Evolutionary conservation across 1,139 yeast genomes (phyloP), one percentile per base, ranked within the genome.

Genomic region (Scheffersomyces parashehatae): DNA sequence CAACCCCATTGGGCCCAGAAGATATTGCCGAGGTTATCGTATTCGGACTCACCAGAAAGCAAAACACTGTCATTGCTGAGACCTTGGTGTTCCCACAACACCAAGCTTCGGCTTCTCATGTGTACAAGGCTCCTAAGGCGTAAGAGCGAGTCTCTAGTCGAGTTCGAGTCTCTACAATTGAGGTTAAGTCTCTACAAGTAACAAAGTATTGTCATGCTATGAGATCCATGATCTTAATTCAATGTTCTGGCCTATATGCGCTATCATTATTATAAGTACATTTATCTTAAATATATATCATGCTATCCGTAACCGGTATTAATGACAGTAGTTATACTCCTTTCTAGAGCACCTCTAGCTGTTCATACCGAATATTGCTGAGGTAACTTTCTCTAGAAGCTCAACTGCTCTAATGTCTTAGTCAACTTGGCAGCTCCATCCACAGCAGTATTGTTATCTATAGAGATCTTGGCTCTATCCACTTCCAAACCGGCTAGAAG

Each of bases 21-120:
- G 96, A 89, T 56, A 81, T 89, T 58, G 95, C 96, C 8, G 96
- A 89, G 56, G 61, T 85, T 50, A 85, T 88, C 55, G 85, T 83
- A 2, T 89, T 85, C 58, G 81, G 84, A 3, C 73, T 81, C 16
- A 70, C 95, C 1, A 81, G 96, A 68, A 82, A 81, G 52, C 77
- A 76, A 49, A 87, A 87, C 62, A 81, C 88, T 0, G 95, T 87
- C 8, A 69, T 88, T 59, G 95, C 96, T 6, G 93, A 88, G 56
- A 70, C 88, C 4, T 69, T 88, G 60, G 81, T 88, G 9, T 85
- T 87, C 69, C 85, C 95, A 12, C 78, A 81, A 33, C 82, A 84
- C 64, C 96, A 88, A 67, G 95, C 90, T 4, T 79, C 89, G 51
- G 82, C 95, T 12, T 63, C 74, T 48, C 90, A 86, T 58, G 51